phyloP scores from a whole-genome alignment of 129 eudicot genomes.

The Heracleum sosnowskyi region DNA sequence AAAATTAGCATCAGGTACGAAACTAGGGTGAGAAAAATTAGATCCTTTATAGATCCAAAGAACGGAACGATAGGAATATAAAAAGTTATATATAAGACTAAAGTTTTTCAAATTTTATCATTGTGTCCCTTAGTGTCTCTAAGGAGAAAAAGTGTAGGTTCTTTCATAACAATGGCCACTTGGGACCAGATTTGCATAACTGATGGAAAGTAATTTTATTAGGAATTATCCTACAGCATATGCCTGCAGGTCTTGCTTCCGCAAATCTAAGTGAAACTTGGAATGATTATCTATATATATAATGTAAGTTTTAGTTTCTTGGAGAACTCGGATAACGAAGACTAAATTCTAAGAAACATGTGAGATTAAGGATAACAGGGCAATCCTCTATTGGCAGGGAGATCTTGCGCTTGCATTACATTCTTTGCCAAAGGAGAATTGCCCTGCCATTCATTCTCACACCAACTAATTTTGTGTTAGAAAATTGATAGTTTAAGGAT shows the following conservation, averaged over 20 bases:
- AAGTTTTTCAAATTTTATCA: background rate
- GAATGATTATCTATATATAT: background rate
- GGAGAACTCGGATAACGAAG: background rate
- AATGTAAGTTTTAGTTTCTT: background rate
- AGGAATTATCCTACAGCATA: conserved; percentile 20
- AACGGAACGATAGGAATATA: background rate
- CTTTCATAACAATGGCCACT: background rate
- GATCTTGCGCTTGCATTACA: conserved; percentile 20
- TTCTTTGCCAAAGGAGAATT: conserved; percentile 41
- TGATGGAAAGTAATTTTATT: background rate
- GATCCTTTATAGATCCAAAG: background rate
- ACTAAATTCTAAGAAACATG: background rate
- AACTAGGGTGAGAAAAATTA: background rate
- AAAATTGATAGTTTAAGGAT: no score
- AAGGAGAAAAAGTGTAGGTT: conserved; percentile 2
- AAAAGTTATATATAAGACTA: background rate
- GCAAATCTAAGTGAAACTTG: conserved; percentile 24
- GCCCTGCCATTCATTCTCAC: conserved; percentile 30
- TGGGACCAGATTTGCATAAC: conserved; percentile 9
- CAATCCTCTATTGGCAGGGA: conserved; percentile 42
- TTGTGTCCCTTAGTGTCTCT: background rate
- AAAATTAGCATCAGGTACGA: background rate
- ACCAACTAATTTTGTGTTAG: no score
- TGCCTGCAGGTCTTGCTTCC: conserved; percentile 17
- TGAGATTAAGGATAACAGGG: conserved; percentile 35